Evolutionary conservation across 305 asterid genomes (phyloP).

Genomic region (Andrographis paniculata): DNA sequence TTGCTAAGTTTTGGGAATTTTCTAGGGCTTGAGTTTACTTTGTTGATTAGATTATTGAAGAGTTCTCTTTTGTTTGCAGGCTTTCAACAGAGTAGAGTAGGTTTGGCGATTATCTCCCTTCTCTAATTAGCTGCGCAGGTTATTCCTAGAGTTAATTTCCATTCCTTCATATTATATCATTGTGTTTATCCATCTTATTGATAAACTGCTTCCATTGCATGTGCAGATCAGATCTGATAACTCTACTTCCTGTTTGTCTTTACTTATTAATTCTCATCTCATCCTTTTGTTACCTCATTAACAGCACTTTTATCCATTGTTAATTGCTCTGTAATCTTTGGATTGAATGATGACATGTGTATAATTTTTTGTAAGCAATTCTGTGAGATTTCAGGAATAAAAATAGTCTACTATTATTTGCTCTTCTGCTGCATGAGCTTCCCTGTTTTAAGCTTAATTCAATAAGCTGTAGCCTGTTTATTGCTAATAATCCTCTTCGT

Average conservation of each 20-base stretch:
- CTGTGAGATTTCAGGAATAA: no score
- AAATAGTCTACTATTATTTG: no score
- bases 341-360: no score
- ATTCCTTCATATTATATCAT: conserved; percentile 2
- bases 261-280: not conserved
- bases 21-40: conserved; percentile 14
- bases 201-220: conserved; percentile 3
- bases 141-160: not conserved
- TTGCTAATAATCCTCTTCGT: no score
- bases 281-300: not conserved
- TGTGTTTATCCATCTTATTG: conserved; percentile 6
- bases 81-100: conserved; percentile 8
- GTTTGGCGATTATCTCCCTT: conserved; percentile 8
- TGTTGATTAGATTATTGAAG: conserved; percentile 5
- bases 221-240: conserved; percentile 24
- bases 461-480: no score
- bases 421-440: no score
- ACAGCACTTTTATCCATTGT: no score
- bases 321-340: no score
- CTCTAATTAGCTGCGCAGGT: no score
- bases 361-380: no score
- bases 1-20: conserved; percentile 4
- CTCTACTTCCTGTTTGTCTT: conserved; percentile 2
- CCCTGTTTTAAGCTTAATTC: no score
- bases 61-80: conserved; percentile 9